Conservation (phyloP, 495 filamentous ascomycete species). For the Neurospora sublineolata region DNA sequence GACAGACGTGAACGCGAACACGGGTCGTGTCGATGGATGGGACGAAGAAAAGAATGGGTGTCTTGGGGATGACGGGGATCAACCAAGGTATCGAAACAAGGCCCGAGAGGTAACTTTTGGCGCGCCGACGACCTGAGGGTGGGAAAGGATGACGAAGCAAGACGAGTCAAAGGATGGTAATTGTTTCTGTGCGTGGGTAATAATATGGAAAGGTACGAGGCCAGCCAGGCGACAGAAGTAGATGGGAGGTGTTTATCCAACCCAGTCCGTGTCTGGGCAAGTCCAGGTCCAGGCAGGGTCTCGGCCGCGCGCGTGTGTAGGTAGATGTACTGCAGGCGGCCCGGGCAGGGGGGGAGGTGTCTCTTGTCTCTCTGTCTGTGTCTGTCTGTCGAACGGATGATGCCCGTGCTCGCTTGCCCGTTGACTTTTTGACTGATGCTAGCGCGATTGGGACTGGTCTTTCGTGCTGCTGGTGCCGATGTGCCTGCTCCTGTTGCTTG, state of each 20-base stretch:
- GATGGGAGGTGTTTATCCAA: background rate
- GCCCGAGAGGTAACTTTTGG: background rate
- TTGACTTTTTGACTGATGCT: background rate
- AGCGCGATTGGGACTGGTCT: background rate
- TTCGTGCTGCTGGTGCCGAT: background rate
- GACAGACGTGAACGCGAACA: conserved; percentile 1
- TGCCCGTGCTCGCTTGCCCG: background rate
- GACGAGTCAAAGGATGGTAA: background rate
- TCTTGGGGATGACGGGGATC: background rate
- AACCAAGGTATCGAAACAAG: background rate
- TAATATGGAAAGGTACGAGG: background rate
- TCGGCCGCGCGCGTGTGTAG: background rate
- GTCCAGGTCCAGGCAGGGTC: background rate
- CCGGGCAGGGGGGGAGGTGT: background rate
- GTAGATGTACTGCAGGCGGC: background rate
- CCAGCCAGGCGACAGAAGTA: background rate
- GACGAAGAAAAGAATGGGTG: background rate
- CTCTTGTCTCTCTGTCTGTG: background rate
- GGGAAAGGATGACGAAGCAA: background rate
- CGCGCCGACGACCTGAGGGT: background rate
- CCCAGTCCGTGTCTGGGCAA: background rate
- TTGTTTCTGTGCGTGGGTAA: background rate
- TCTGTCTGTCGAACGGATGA: background rate
- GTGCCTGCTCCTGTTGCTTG: background rate
- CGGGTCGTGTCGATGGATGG: background rate